phyloP scores from a whole-genome alignment of 257 asterid genomes.

The Striga asiatica region DNA sequence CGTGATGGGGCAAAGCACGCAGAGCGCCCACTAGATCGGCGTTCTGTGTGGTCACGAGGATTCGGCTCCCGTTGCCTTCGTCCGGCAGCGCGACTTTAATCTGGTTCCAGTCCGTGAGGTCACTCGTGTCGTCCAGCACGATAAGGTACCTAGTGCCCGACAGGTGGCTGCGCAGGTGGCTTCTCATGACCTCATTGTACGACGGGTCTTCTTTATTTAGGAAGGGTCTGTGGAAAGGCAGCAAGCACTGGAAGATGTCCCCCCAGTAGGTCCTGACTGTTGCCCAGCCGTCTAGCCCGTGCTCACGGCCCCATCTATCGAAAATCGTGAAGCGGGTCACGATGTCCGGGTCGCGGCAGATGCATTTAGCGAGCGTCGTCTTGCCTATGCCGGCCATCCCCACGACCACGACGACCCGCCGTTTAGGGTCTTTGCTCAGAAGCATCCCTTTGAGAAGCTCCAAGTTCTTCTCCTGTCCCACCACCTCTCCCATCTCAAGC shows the following conservation, averaged over 20 bases:
- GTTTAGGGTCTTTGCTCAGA: background rate
- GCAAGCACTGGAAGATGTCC: no score
- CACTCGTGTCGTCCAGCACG: constrained; percentile 23
- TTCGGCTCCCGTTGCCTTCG: constrained; percentile 10
- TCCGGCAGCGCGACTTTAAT: constrained; percentile 2
- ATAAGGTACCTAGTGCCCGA: constrained; percentile 19
- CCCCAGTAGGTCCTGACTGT: no score
- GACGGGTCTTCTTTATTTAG: background rate
- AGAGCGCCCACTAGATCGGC: background rate
- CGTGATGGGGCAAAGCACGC: background rate
- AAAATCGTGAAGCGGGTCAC: background rate
- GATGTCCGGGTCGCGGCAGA: background rate
- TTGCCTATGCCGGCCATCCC: constrained; percentile 22
- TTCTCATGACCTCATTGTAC: no score
- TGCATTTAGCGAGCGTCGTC: constrained; percentile 15
- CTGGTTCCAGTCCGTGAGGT: background rate
- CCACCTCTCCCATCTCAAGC: no score
- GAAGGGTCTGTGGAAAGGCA: no score
- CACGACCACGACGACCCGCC: background rate
- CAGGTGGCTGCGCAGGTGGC: no score
- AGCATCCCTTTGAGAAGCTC: background rate
- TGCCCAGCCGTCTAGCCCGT: no score
- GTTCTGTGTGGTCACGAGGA: constrained; percentile 13
- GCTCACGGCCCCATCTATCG: background rate
- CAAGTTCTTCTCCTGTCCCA: constrained; percentile 14